Evolutionary conservation across 2,329 filamentous ascomycete species (phyloP), one percentile per base, ranked within the genome.

Genomic region (Oidium heveae): DNA sequence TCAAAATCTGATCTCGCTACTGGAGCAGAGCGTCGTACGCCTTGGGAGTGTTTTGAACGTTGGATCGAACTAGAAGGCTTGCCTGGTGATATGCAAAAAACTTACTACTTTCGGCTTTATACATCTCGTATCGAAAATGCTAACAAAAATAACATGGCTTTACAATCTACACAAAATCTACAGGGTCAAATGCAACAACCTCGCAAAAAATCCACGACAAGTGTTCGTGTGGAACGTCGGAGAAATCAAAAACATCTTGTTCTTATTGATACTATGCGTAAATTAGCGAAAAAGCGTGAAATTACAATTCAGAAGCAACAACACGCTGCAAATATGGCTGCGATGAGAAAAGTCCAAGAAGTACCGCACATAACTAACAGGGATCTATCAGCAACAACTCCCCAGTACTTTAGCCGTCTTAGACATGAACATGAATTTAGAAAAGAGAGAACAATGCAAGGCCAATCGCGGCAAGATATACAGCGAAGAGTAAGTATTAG

Each of bases 1-100:
- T 93, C 86, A 0, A 66, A 80, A 16, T 93, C 86, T 0, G 66
- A 80, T 15, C 93, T 86, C 63, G 75, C 79, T n/a, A 89, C 88
- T 20, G 86, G 86, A 1, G 80, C 86, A 12, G 89, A 96, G 65
- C 77, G 91, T 58, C 78, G 91, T 51, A 96, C 89, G 2, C 87
- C 89, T 0, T 98, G 91, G 91, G 91, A 98, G 69, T 98, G 91
- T 65, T 98, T 98, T 62, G 91, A 98, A 68, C 78, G 91, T 46
- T 98, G 89, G 89, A 84, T 95, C 55, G 81, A 84, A 60, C 71
- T 96, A 13, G 91, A 96, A 68, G 87, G 88, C 0, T 72, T 95
- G 39, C 89, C 91, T 4, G 78, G 82, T 12, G 91, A 98, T 59
- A 93, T 96, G 82, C 81, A 84, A 18, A 94, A 94, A 69, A 94